Conservation (phyloP, 2,329 filamentous ascomycete species). For the Neonectria ditissima region DNA sequence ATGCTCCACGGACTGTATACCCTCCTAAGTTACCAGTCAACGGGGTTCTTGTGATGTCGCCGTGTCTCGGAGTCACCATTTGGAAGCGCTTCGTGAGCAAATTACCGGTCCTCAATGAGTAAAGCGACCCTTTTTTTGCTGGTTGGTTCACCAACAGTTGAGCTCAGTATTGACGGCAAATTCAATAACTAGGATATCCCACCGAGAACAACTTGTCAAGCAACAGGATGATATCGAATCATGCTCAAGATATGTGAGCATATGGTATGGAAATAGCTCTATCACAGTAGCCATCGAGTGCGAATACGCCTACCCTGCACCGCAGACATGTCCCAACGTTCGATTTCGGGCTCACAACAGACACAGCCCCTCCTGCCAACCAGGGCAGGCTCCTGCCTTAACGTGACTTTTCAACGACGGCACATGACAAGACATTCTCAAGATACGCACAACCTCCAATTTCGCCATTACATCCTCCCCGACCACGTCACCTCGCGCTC, state of each 20-base stretch:
- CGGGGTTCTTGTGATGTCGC: too few relatives aligned
- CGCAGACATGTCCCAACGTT: constrained; percentile 1
- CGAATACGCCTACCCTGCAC: constrained; percentile 21
- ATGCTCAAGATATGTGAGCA: neutral
- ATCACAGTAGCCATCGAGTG: neutral
- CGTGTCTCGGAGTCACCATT: too few relatives aligned
- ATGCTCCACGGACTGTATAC: neutral
- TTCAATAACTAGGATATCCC: neutral
- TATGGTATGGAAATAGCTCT: neutral
- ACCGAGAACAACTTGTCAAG: neutral
- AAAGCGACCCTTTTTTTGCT: too few relatives aligned
- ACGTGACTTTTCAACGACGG: neutral
- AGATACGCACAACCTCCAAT: constrained; percentile 13
- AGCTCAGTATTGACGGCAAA: too few relatives aligned
- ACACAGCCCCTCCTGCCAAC: constrained; percentile 6
- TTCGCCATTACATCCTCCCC: constrained; percentile 8
- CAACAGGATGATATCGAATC: neutral
- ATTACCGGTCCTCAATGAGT: too few relatives aligned
- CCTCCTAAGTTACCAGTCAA: too few relatives aligned
- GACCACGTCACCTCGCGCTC: constrained; percentile 5
- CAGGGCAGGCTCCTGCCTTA: neutral
- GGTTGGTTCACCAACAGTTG: too few relatives aligned
- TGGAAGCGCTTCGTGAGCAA: too few relatives aligned
- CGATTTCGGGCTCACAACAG: constrained; percentile 15
- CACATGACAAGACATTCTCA: neutral